Evolutionary conservation across 768 basidiomycete genomes (phyloP).

Genomic region (Scleroderma bovista): DNA sequence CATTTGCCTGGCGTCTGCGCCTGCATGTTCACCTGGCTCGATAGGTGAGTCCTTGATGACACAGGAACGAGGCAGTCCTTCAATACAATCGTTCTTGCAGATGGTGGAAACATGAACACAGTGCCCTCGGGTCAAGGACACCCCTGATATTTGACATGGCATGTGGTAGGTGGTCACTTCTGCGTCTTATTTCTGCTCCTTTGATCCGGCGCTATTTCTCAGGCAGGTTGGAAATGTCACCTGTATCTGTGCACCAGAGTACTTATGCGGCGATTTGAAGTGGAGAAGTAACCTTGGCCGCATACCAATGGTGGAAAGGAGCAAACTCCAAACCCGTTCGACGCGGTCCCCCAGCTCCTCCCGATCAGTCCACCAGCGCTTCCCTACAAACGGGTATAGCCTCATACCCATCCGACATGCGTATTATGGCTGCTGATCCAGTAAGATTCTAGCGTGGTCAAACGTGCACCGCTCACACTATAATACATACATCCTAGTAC

Average conservation of each 20-base stretch:
- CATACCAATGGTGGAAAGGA: slow-evolving; percentile 55
- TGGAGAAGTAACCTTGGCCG: slow-evolving; percentile 57
- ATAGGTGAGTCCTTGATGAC: slow-evolving; percentile 30
- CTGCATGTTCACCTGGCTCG: slow-evolving; percentile 49
- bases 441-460: slow-evolving; percentile 7
- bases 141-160: not conserved
- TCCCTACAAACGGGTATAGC: not conserved
- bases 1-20: slow-evolving; percentile 63
- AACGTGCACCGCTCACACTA: slow-evolving; percentile 8
- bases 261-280: slow-evolving; percentile 27
- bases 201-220: not conserved
- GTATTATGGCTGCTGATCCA: slow-evolving; percentile 21
- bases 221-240: not conserved
- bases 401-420: slow-evolving; percentile 4
- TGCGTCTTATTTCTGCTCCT: not conserved
- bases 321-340: slow-evolving; percentile 22
- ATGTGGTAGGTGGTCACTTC: not conserved
- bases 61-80: not conserved
- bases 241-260: not conserved
- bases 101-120: not conserved
- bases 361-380: not conserved
- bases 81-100: not conserved
- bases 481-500: slow-evolving; percentile 41
- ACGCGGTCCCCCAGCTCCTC: slow-evolving; percentile 1
- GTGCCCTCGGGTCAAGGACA: not conserved